These are phyloP conservation scores for Gracilaria domingensis DNA, from an alignment of 23 red algal genomes.

Conservation along the genomic window DNA sequence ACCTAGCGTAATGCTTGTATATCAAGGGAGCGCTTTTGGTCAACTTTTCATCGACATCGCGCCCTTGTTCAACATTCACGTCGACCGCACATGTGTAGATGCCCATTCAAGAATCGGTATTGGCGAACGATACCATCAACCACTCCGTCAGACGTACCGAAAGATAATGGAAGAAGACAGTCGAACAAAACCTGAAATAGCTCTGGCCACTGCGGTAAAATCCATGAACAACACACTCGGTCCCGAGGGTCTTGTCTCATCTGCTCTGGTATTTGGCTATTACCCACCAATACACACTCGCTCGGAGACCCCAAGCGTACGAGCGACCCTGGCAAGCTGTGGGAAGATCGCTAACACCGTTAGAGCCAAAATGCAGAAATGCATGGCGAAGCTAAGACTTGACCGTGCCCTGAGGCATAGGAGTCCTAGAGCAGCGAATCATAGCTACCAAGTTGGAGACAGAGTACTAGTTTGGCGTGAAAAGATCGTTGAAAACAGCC, in stretches of 20 bases:
- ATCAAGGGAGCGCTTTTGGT: slow-evolving; percentile 24
- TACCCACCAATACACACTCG: slow-evolving; percentile 15
- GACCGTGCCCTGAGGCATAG: too few relatives aligned
- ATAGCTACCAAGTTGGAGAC: too few relatives aligned
- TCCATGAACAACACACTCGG: slow-evolving; percentile 53
- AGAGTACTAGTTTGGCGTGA: too few relatives aligned
- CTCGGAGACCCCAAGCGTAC: neutral
- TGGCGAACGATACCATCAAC: slow-evolving; percentile 35
- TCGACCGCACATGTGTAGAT: neutral
- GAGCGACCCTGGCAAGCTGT: neutral
- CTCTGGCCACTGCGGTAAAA: slow-evolving; percentile 4
- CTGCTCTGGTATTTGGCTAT: slow-evolving; percentile 25
- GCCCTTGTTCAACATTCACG: neutral
- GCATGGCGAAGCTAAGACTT: too few relatives aligned
- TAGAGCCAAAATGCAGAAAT: too few relatives aligned
- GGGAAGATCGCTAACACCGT: too few relatives aligned
- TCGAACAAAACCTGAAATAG: neutral
- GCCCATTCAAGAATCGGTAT: slow-evolving; percentile 32
- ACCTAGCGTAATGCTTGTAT: slow-evolving; percentile 15
- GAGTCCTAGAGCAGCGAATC: too few relatives aligned
- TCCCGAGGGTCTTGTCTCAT: slow-evolving; percentile 24
- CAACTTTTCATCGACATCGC: slow-evolving; percentile 1
- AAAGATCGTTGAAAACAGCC: too few relatives aligned
- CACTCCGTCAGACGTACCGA: slow-evolving; percentile 8
- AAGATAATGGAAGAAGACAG: slow-evolving; percentile 15